Evolutionary conservation across 2,329 filamentous ascomycete species (phyloP).

Genomic region (Aspergillus tanneri): DNA sequence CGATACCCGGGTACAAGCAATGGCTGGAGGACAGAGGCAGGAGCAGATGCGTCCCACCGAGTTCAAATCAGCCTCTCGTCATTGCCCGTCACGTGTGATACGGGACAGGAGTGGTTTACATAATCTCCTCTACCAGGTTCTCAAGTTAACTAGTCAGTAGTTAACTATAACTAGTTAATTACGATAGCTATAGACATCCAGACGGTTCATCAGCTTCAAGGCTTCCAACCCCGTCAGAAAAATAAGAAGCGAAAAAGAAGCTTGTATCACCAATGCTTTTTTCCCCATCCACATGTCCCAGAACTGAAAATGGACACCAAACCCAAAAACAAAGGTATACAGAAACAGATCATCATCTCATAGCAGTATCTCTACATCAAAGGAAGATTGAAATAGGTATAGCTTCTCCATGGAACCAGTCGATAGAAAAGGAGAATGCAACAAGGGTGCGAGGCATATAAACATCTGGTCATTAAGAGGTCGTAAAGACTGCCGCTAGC

Average conservation of each 20-base stretch:
- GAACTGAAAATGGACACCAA: not conserved
- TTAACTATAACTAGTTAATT: too few species aligned
- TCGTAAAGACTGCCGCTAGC: conserved; percentile 31
- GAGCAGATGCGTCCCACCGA: too few species aligned
- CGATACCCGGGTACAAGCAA: not conserved
- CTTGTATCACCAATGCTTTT: not conserved
- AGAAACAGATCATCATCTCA: conserved; percentile 8
- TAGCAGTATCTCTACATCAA: conserved; percentile 12
- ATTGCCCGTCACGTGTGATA: not conserved
- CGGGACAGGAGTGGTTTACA: too few species aligned
- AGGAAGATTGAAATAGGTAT: conserved; percentile 9
- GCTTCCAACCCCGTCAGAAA: too few species aligned
- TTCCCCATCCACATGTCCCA: not conserved
- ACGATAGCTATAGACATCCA: too few species aligned
- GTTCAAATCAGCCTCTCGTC: not conserved
- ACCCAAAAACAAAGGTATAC: not conserved
- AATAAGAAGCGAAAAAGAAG: too few species aligned
- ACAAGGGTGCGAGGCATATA: conserved; percentile 15
- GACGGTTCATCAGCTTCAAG: too few species aligned
- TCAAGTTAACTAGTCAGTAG: too few species aligned
- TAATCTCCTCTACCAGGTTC: too few species aligned
- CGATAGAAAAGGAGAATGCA: conserved; percentile 3
- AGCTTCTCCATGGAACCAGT: conserved; percentile 3
- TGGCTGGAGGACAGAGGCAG: not conserved
- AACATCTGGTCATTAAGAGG: conserved; percentile 31